Percentiles rank a stretch among this genome's conserved stretches.
These are phyloP conservation scores for Talaromyces albobiverticillius DNA, from an alignment of 2,329 filamentous ascomycete genomes.

Conservation along the genomic window DNA sequence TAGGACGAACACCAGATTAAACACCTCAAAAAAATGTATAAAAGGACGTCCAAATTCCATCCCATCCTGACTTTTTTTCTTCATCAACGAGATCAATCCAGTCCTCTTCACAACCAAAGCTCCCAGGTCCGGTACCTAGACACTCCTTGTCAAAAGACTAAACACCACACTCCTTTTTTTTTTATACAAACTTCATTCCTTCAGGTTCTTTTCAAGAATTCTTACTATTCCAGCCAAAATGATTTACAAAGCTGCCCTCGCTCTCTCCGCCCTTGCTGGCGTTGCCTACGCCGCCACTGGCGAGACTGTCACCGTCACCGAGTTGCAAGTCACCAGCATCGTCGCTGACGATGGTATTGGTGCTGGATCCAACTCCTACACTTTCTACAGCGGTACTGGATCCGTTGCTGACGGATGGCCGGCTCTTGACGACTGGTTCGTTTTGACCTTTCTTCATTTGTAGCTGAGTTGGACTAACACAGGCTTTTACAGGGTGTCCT, in stretches of 20 bases:
- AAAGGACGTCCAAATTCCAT: neutral
- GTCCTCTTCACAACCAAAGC: neutral
- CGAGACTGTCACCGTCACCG: slow-evolving; percentile 13
- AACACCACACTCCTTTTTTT: slow-evolving; percentile 1
- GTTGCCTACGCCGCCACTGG: slow-evolving; percentile 10
- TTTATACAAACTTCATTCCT: neutral
- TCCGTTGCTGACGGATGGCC: slow-evolving; percentile 20
- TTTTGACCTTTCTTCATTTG: neutral
- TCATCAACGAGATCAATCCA: neutral
- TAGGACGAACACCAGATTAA: neutral
- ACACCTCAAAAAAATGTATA: neutral
- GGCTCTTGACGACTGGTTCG: slow-evolving; percentile 16
- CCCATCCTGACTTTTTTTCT: neutral
- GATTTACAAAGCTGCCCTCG: slow-evolving; percentile 6
- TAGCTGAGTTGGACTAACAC: neutral
- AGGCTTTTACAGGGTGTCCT: slow-evolving; percentile 16
- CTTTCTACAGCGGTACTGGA: slow-evolving; percentile 19
- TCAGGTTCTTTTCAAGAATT: too few relatives aligned
- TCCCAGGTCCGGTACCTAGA: slow-evolving; percentile 12
- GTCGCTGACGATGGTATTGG: slow-evolving; percentile 13
- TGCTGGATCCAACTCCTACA: slow-evolving; percentile 14
- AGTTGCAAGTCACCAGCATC: slow-evolving; percentile 9
- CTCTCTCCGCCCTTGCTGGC: slow-evolving; percentile 9
- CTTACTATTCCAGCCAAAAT: neutral
- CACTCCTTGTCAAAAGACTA: slow-evolving; percentile 3